Base-by-base conservation (phyloP, 306 rosid species). In the Lagenaria siceraria region DNA sequence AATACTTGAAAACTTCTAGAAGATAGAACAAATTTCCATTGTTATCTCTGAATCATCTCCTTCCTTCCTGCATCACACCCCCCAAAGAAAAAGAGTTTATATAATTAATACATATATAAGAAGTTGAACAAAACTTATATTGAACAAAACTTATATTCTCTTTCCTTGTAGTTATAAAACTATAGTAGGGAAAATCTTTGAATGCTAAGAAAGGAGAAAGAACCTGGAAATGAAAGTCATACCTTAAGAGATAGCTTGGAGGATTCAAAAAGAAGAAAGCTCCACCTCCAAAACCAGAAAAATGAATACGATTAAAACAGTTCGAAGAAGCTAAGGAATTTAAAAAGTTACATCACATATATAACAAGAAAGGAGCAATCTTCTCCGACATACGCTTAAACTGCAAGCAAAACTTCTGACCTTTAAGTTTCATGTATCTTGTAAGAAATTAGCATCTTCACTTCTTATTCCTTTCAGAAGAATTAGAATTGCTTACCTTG, bases 401-500 rank as follows among this genome's bases (percentile, higher is more conserved):
- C 6, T 71, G 76, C 59, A 71, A 71, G 76, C 22, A 27, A 71
- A 43, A 22, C 29, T 24, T 42, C 19, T 24, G 19, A 42, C 33
- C 29, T 69, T 69, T 40, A 36, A 10, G 48, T 36, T 65, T 65
- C 49, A 65, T 65, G 73, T 40, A 19, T 19, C 73, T 36, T 36
- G 33, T 42, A 25, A 46, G 56, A 22, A 40, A n/a, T 42, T 35
- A 10, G 35, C 51, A 21, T 68, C 74, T 40, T 68, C 24, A n/a
- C 27, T 22, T 7, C 55, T 3, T 4, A 14, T 25, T 42, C 51
- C 17, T 69, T 69, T 69, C 18, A 69, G 10, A 73, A 31, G 77
- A 73, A 73, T 73, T 29, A 73, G 77, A 51, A 73, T 73, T 73
- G 48, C 48, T 73, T 73, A 51, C 40, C 76, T 71, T 71, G 59